A percentile compares a stretch with the other conserved stretches of the same genome.
These are phyloP conservation scores for Toxoplasma gondii DNA, from an alignment of 169 alveolate genomes.

Conservation along the genomic window DNA sequence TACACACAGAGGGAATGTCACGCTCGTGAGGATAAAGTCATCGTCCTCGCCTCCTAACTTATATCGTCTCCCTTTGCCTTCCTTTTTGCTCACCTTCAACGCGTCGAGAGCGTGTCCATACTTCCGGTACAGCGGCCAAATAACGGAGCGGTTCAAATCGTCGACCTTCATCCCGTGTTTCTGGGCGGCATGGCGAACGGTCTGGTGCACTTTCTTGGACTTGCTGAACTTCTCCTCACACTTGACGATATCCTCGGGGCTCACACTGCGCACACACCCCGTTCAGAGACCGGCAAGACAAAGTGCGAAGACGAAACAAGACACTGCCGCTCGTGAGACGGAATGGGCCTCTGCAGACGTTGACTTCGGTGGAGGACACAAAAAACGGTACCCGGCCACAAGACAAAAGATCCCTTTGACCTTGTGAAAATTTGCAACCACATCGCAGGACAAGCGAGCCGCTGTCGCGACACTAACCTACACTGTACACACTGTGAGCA, in stretches of 20 bases:
- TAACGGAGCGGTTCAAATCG: constrained; percentile 88
- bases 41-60: not conserved
- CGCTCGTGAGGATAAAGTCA: not conserved
- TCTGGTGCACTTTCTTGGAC: constrained; percentile 94
- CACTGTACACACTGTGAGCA: no score
- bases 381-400: no score
- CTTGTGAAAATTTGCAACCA: no score
- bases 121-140: constrained; percentile 96
- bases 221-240: constrained; percentile 92
- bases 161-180: constrained; percentile 89
- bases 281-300: not conserved
- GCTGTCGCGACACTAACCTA: no score
- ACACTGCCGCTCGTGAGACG: no score
- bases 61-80: not conserved
- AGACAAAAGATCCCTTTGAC: no score
- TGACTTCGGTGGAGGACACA: no score
- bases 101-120: constrained; percentile 97
- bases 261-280: constrained; percentile 83
- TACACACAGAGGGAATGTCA: not conserved
- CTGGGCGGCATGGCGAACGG: constrained; percentile 92
- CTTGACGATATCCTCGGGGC: constrained; percentile 93
- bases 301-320: not conserved
- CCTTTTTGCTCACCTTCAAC: constrained; percentile 78
- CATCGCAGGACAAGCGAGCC: no score
- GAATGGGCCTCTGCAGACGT: no score